Evolutionary conservation across 495 filamentous ascomycete species (phyloP).

Genomic region (Podospora sp.): DNA sequence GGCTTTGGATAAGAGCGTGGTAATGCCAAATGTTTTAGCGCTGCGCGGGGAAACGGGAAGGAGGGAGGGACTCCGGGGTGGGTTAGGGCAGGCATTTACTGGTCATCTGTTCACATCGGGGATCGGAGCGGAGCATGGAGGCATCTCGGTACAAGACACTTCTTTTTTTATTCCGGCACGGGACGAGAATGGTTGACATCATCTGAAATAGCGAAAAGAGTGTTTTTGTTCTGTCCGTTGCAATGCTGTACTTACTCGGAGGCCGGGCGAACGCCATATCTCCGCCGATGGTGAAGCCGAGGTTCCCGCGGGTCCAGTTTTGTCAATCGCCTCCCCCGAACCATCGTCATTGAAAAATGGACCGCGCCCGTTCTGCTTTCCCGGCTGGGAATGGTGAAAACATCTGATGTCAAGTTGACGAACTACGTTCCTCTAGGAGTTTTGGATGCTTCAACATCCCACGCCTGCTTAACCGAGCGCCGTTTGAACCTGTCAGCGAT

Average conservation of each 20-base stretch:
- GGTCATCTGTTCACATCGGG: not conserved
- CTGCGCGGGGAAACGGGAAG: too few relatives aligned
- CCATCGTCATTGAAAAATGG: not conserved
- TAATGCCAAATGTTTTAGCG: not conserved
- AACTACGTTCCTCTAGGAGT: not conserved
- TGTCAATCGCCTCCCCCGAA: not conserved
- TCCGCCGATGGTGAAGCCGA: not conserved
- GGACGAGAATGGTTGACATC: not conserved
- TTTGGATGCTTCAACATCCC: not conserved
- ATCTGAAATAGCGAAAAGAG: not conserved
- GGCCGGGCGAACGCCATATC: not conserved
- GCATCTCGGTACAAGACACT: not conserved
- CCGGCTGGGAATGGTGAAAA: not conserved
- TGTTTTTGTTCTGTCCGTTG: not conserved
- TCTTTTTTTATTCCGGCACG: not conserved
- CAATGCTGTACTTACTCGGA: not conserved
- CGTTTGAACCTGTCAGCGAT: not conserved
- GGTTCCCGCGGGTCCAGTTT: not conserved
- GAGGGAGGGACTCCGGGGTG: not conserved
- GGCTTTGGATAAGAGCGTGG: not conserved
- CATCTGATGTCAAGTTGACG: not conserved
- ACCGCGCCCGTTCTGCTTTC: not conserved
- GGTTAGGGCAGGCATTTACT: not conserved
- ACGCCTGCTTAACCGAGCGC: not conserved
- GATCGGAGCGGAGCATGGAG: slow-evolving; percentile 4